Evolutionary conservation across 2,329 filamentous ascomycete genomes (phyloP), one percentile per base, ranked within the genome.

Genomic region (Alternaria arbusti): DNA sequence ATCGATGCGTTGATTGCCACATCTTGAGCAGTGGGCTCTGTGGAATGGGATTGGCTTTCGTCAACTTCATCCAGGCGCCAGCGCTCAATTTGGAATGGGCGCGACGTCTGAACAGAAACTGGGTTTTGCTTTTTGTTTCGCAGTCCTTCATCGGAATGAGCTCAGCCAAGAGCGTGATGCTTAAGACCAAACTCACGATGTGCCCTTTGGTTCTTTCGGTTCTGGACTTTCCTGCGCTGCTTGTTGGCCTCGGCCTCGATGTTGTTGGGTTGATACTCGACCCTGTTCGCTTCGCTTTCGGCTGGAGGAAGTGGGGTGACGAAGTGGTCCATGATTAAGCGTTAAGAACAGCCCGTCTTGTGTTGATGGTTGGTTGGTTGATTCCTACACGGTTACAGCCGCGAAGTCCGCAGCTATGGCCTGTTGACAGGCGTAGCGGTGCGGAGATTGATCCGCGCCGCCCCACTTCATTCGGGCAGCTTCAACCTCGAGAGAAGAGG

Each of bases 371-470:
- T 6, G 22, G 23, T 62, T 62, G 43, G 50, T 63, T 59, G 30
- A 28, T 28, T 57, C 52, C 59, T 60, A 55, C 54, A 54, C 58
- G 58, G 43, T 62, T 65, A 43, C 59, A 65, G 62, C 62, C 59
- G 62, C 49, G 62, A 28, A 61, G 23, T 36, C 7, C 36, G 59
- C 63, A 65, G 63, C 63, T 63, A 59, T 65, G 63, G 45, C 63
- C 54, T 54, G 54, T 2, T 56, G 44, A 30, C 51, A 49, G 47
- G 58, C 47, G 49, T 65, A 43, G 63, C 59, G 57, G 61, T 43
- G 49, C 59, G 36, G 56, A 65, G 44, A 56, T 63, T 63, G n/a
- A 47, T 65, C 59, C 51, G 63, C 63, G 50, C 60, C 51, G 56
- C 63, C 63, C 63, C 50, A 57, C 59, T 46, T 61, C 32, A 61